Evolutionary conservation across 2,329 filamentous ascomycete genomes (phyloP).

Genomic region (Paecilomyces sp.): DNA sequence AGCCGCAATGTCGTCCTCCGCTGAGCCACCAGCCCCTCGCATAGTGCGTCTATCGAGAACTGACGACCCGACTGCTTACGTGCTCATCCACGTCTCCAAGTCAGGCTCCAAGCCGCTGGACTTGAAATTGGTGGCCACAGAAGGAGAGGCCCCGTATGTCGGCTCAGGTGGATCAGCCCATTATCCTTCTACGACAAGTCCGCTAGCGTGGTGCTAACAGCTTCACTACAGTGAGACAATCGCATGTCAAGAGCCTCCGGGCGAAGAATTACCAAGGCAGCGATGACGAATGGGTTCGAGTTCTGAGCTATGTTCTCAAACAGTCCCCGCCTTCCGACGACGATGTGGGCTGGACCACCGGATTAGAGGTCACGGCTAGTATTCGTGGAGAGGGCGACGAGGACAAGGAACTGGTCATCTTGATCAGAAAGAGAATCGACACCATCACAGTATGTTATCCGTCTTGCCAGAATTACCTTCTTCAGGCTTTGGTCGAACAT

Average conservation of each 20-base stretch:
- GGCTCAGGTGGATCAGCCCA: conserved; percentile 31
- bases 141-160: conserved; percentile 50
- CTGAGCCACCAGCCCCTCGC: conserved; percentile 13
- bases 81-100: conserved; percentile 45
- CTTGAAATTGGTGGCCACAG: conserved; percentile 50
- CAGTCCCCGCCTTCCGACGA: conserved; percentile 13
- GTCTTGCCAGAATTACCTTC: not conserved
- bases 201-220: conserved; percentile 9
- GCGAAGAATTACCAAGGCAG: conserved; percentile 37
- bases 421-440: conserved; percentile 36
- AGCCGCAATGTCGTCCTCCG: conserved; percentile 5
- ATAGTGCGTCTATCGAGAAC: conserved; percentile 46
- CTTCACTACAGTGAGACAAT: conserved; percentile 27
- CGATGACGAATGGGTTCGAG: conserved; percentile 35
- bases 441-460: conserved; percentile 41
- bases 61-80: conserved; percentile 29
- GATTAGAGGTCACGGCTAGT: conserved; percentile 25
- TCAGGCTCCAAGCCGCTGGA: conserved; percentile 38
- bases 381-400: conserved; percentile 17
- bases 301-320: conserved; percentile 28
- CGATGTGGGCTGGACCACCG: conserved; percentile 13
- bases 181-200: conserved; percentile 1
- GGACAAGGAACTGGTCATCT: conserved; percentile 30
- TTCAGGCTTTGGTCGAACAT: not conserved
- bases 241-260: conserved; percentile 28